Conservation (phyloP, 2,329 filamentous ascomycete genomes). For the Colletotrichum karsti region DNA sequence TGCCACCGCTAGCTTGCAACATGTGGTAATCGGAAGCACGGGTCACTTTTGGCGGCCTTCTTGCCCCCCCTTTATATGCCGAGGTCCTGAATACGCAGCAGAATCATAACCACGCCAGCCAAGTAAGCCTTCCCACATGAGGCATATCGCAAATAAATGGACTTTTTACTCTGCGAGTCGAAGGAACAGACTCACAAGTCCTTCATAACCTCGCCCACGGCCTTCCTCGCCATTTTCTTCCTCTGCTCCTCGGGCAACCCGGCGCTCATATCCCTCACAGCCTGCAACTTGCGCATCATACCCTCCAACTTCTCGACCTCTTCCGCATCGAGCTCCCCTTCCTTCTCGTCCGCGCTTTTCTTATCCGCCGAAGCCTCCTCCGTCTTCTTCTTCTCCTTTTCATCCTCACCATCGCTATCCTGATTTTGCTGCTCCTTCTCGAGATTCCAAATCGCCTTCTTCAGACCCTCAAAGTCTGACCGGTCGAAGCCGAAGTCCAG, state of each 20-base stretch:
- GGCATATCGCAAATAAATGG: too few relatives aligned
- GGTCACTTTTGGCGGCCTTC: too few relatives aligned
- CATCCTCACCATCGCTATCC: background rate
- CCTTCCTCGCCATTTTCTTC: conserved; percentile 66
- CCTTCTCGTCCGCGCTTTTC: conserved; percentile 21
- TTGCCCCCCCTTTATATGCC: too few relatives aligned
- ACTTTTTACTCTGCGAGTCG: too few relatives aligned
- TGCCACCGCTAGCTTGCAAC: too few relatives aligned
- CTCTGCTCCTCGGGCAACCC: conserved; percentile 69
- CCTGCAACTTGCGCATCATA: conserved; percentile 72
- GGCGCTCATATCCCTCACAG: conserved; percentile 66
- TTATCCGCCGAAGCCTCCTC: background rate
- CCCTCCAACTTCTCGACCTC: conserved; percentile 67
- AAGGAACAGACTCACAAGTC: conserved; percentile 60
- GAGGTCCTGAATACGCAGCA: too few relatives aligned
- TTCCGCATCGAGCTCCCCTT: conserved; percentile 46
- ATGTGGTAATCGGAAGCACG: too few relatives aligned
- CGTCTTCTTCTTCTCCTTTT: background rate
- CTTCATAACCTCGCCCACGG: conserved; percentile 72
- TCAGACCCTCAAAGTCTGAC: conserved; percentile 61
- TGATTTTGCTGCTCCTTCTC: conserved; percentile 34
- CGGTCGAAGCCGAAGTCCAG: conserved; percentile 62
- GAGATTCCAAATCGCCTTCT: conserved; percentile 58
- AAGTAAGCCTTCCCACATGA: too few relatives aligned
- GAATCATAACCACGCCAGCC: too few relatives aligned